Percentiles rank a stretch among this genome's conserved stretches.
phyloP scores from a whole-genome alignment of 2,329 filamentous ascomycete genomes.

The Pseudocercospora musae region DNA sequence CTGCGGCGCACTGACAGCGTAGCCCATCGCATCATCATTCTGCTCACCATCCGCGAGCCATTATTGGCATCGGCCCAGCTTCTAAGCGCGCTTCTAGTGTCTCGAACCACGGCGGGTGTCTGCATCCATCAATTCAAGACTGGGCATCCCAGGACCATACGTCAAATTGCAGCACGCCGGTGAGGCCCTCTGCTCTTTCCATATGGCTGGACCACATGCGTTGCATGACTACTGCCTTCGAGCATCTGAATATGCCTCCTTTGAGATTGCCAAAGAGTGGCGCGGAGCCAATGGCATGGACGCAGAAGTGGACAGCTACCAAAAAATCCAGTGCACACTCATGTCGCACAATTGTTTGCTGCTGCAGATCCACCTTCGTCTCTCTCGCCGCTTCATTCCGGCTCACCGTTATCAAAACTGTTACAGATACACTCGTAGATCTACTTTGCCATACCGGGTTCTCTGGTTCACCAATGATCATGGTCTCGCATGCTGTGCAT shows the following conservation, averaged over 20 bases:
- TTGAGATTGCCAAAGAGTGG: not conserved
- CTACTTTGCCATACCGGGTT: slow-evolving; percentile 1
- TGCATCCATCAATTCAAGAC: not conserved
- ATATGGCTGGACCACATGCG: not conserved
- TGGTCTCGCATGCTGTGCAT: slow-evolving; percentile 1
- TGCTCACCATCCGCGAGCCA: slow-evolving; percentile 17
- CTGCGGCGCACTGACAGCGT: slow-evolving; percentile 10
- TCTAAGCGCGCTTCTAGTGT: slow-evolving; percentile 16
- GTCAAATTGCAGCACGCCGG: slow-evolving; percentile 15
- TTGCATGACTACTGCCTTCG: not conserved
- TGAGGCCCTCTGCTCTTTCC: not conserved
- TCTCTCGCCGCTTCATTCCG: slow-evolving; percentile 10
- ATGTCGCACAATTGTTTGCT: slow-evolving; percentile 27
- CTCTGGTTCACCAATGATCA: not conserved
- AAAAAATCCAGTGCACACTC: slow-evolving; percentile 6
- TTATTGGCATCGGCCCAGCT: slow-evolving; percentile 10
- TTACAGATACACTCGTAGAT: not conserved
- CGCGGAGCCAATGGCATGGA: slow-evolving; percentile 14
- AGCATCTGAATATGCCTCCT: not conserved
- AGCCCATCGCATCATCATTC: slow-evolving; percentile 1
- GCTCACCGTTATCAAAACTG: slow-evolving; percentile 7
- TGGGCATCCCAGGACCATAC: slow-evolving; percentile 5
- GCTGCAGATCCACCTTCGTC: slow-evolving; percentile 18
- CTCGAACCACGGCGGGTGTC: slow-evolving; percentile 9
- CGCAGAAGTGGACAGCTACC: slow-evolving; percentile 15